Evolutionary conservation across 495 filamentous ascomycete species (phyloP), one percentile per base, ranked within the genome.

Genomic region (Mycothermus thermophilus): DNA sequence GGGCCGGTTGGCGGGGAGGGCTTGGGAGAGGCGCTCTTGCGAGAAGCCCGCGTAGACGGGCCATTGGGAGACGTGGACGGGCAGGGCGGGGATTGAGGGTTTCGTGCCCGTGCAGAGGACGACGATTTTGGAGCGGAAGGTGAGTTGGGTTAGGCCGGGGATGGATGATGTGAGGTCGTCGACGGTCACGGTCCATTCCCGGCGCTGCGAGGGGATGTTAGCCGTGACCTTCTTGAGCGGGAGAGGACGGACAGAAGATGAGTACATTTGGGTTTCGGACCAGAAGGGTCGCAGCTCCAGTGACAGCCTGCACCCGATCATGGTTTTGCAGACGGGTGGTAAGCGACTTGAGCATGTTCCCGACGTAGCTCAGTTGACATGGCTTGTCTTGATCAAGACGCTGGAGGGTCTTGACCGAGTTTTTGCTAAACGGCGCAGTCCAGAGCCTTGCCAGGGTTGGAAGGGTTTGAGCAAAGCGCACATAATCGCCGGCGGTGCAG

Each of bases 331-430:
- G 51, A 4, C 72, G 72, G 10, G 66, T 71, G 16, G 75, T 66
- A 21, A 74, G 54, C 41, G 62, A 63, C 38, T 74, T 75, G 45
- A 75, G 36, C 48, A 51, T 46, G 37, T 48, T 35, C 37, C 36
- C 41, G 16, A 41, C 41, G 21, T 40, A 27, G 16, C 23, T 17
- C 32, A 51, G 34, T 11, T 34, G 20, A 34, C 48, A 51, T 8
- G 48, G 45, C 29, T 30, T 14, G 1, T 34, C 28, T 3, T 30
- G 38, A 0, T 27, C 25, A 15, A 45, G 27, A 3, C 13, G 9
- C 25, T 41, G n/a, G 3, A 51, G 25, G 0, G 12, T 26, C 7
- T 21, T 36, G 8, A 51, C n/a, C 18, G 36, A 30, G 20, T 48
- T 43, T 9, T 31, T 32, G 16, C 43, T 28, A 0, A 26, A 32